A percentile compares a stretch with the other conserved stretches of the same genome.
phyloP scores from a whole-genome alignment of 306 rosid species.

The Quercus glauca region DNA sequence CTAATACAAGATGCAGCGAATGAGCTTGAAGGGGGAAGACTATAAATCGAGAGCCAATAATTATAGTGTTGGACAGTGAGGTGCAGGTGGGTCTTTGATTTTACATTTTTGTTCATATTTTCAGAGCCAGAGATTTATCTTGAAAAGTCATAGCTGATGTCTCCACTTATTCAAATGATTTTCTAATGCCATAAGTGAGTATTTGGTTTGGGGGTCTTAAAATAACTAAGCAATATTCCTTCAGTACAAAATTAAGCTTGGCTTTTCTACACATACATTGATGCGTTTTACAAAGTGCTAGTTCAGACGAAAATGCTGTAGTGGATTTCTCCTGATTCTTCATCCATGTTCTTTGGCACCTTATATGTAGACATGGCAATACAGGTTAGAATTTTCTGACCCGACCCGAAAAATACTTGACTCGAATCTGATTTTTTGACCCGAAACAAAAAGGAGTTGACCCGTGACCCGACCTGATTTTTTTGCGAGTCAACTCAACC shows the following conservation, averaged over 20 bases:
- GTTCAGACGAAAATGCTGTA: not conserved
- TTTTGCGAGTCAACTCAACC: too few relatives aligned
- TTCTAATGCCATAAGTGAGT: not conserved
- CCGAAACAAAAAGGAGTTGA: too few relatives aligned
- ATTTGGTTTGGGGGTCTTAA: not conserved
- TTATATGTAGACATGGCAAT: too few relatives aligned
- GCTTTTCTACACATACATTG: not conserved
- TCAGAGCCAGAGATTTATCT: not conserved
- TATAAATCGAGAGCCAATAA: slow-evolving; percentile 56
- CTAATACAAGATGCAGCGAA: slow-evolving; percentile 54
- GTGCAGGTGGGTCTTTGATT: slow-evolving; percentile 61
- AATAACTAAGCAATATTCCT: not conserved
- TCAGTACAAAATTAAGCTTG: too few relatives aligned
- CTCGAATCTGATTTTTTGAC: too few relatives aligned
- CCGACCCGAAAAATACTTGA: too few relatives aligned
- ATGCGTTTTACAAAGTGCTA: not conserved
- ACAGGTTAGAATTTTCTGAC: too few relatives aligned
- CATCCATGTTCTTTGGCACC: not conserved
- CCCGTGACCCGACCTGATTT: too few relatives aligned
- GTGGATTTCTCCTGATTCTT: not conserved
- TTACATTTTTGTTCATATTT: not conserved
- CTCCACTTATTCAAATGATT: slow-evolving; percentile 22
- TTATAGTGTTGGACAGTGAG: slow-evolving; percentile 77
- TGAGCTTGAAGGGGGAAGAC: slow-evolving; percentile 46
- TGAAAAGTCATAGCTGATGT: not conserved